Evolutionary conservation across 306 rosid genomes (phyloP), one percentile per base, ranked within the genome.

Genomic region (Citrullus amarus): DNA sequence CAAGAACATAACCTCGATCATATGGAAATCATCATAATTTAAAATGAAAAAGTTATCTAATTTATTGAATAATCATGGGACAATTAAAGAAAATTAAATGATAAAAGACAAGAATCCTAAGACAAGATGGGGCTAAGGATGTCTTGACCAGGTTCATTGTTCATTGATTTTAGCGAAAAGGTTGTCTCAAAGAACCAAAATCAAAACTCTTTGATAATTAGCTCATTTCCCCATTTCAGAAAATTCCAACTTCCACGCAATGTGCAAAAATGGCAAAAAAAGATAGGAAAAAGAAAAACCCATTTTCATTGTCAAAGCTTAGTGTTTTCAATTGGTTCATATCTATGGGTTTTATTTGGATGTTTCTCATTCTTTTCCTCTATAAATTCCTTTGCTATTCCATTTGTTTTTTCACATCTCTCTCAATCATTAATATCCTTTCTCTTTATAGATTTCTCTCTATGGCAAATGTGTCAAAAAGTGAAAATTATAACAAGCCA

Each of bases 191-290:
- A 71, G 76, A 46, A 46, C 55, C 51, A 41, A 66, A 66, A 18
- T 18, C 43, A 39, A 66, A 38, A 13, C 28, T 25, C 28, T 18
- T 63, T 20, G 9, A 66, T 58, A 9, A 66, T 58, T 48, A 69
- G 43, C 58, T 48, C 76, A 71, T 71, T 48, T 14, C 58, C 58
- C 76, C 76, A 71, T 44, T 71, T 48, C 58, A 71, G 76, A 71
- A 71, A 71, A 71, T 71, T 71, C 39, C 41, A 71, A 44, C n/a
- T 44, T 13, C 41, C 76, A 71, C 76, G 76, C 59, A 71, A 71
- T 71, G 59, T 71, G 20, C 76, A 46, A 71, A 71, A 71, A 71
- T 12, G n/a, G 43, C 9, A 71, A 15, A 3, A 48, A 71, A 48
- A 55, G 0, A 2, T 15, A 8, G 4, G 4, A 4, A 36, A 36